Conservation (phyloP, 2,329 filamentous ascomycete genomes). For the Penicillium rolfsii region DNA sequence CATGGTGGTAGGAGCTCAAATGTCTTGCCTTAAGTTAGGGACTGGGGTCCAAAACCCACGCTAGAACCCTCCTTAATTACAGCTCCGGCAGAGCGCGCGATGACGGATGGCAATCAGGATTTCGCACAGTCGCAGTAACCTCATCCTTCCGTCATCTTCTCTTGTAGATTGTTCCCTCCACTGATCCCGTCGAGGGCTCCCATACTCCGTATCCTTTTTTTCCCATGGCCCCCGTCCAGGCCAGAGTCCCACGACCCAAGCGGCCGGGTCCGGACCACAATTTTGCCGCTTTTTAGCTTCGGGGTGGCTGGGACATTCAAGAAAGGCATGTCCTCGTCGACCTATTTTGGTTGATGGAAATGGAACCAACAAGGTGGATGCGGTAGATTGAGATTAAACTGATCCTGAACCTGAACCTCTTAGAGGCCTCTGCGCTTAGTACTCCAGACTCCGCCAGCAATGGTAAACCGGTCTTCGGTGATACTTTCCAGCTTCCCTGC, state of each 20-base stretch:
- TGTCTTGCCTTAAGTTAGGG: not conserved
- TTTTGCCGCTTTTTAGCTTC: constrained; percentile 5
- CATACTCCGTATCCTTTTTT: not conserved
- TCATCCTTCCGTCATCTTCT: not conserved
- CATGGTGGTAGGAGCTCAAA: not conserved
- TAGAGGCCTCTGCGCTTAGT: no score
- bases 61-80: constrained; percentile 1
- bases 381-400: not conserved
- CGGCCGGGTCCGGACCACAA: not conserved
- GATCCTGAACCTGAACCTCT: not conserved
- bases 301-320: not conserved
- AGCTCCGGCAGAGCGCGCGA: not conserved
- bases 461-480: not conserved
- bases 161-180: not conserved
- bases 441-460: no score
- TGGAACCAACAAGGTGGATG: constrained; percentile 6
- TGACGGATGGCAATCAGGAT: not conserved
- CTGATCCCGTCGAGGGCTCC: not conserved
- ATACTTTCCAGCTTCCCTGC: not conserved
- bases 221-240: not conserved
- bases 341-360: constrained; percentile 18
- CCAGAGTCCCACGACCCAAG: not conserved
- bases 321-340: constrained; percentile 18
- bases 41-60: not conserved
- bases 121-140: no score